Conservation (phyloP, 148 eudicot genomes). For the Agrostemma githago region DNA sequence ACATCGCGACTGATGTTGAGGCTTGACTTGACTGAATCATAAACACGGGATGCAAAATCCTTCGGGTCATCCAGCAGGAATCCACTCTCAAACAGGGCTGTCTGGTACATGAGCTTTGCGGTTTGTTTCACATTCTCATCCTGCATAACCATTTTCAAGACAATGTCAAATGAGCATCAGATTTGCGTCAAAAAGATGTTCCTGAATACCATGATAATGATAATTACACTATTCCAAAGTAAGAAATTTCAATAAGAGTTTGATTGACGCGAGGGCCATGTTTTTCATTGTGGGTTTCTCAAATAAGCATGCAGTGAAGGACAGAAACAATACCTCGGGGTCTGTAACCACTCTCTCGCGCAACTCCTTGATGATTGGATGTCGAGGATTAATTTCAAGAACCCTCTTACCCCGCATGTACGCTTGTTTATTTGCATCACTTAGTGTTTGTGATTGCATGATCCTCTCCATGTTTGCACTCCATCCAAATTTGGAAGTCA, state of each 20-base stretch:
- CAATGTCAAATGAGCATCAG: background rate
- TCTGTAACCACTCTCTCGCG: constrained; percentile 70
- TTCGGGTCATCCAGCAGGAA: constrained; percentile 66
- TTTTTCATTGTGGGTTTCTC: background rate
- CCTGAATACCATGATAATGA: background rate
- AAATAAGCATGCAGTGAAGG: background rate
- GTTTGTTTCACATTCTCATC: constrained; percentile 67
- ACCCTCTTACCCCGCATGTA: constrained; percentile 98
- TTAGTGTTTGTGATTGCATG: constrained; percentile 88
- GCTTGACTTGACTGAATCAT: constrained; percentile 65
- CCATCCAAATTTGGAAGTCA: constrained; percentile 96
- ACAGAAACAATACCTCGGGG: constrained; percentile 58
- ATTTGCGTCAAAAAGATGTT: background rate
- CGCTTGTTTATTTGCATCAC: constrained; percentile 88
- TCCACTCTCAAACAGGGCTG: constrained; percentile 94
- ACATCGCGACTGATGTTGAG: constrained; percentile 72
- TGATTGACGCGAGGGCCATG: background rate
- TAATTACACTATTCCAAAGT: background rate
- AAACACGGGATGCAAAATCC: constrained; percentile 74
- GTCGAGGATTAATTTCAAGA: constrained; percentile 92
- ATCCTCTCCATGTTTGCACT: constrained; percentile 97
- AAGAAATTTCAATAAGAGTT: background rate
- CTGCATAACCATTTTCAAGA: constrained; percentile 30
- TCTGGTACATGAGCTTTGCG: constrained; percentile 80
- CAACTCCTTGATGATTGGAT: constrained; percentile 95